Evolutionary conservation across 768 basidiomycete genomes (phyloP).

Genomic region (Termitomyces sp.): DNA sequence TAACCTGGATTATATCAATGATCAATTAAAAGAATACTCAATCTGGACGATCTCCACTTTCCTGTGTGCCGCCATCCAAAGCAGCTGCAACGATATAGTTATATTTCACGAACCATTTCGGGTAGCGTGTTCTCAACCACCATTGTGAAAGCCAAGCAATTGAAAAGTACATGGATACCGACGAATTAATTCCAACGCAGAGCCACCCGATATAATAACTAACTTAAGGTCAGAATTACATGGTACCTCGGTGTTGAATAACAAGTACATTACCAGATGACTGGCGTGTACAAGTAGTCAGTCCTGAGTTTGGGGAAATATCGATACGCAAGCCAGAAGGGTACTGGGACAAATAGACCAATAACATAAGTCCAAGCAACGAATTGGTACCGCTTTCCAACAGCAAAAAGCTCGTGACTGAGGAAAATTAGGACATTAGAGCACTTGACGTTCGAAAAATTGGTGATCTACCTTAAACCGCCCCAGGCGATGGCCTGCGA

Average conservation of each 20-base stretch:
- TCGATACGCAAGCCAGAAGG: constrained; percentile 44
- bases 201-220: constrained; percentile 46
- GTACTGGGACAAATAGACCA: constrained; percentile 45
- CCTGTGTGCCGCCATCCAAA: constrained; percentile 31
- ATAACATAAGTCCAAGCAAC: constrained; percentile 42
- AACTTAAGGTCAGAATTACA: not conserved
- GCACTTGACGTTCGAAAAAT: not conserved
- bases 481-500: constrained; percentile 50
- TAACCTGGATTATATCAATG: constrained; percentile 35
- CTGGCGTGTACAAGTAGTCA: constrained; percentile 43
- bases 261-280: constrained; percentile 29
- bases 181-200: constrained; percentile 45
- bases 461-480: constrained; percentile 25
- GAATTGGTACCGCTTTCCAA: constrained; percentile 41
- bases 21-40: not conserved
- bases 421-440: not conserved
- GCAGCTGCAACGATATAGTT: constrained; percentile 36
- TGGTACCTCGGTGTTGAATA: not conserved
- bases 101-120: constrained; percentile 41
- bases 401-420: constrained; percentile 36
- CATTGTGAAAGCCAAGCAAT: constrained; percentile 42
- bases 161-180: constrained; percentile 32
- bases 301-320: constrained; percentile 38
- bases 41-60: not conserved
- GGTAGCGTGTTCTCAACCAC: constrained; percentile 37